A percentile compares a stretch with the other conserved stretches of the same genome.
Evolutionary conservation across 2,329 filamentous ascomycete genomes (phyloP).

Genomic region (Alternaria metachromatica): DNA sequence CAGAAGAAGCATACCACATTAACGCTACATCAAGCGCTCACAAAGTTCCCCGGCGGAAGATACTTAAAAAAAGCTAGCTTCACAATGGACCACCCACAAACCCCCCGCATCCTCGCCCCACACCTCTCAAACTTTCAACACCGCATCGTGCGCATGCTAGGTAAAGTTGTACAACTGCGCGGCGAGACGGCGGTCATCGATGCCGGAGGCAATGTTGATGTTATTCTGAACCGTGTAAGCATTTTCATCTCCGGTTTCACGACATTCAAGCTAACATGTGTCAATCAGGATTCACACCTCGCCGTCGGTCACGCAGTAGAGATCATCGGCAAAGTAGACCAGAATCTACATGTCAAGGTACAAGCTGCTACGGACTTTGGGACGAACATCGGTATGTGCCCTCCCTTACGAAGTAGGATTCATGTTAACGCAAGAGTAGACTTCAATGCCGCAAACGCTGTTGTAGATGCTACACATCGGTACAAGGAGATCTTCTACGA

Average conservation of each 20-base stretch:
- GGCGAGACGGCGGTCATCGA: conserved; percentile 84
- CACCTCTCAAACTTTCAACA: conserved; percentile 77
- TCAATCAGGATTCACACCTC: conserved; percentile 70
- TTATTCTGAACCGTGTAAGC: conserved; percentile 75
- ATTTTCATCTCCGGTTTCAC: not conserved
- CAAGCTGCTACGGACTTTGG: conserved; percentile 75
- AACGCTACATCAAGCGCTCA: not conserved
- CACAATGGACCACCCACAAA: conserved; percentile 50
- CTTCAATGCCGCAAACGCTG: conserved; percentile 74
- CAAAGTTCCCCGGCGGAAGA: not conserved
- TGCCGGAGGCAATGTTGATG: conserved; percentile 75
- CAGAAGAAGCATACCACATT: not conserved
- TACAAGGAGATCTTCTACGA: conserved; percentile 82
- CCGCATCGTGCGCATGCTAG: conserved; percentile 81
- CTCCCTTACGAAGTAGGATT: not conserved
- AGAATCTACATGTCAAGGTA: conserved; percentile 74
- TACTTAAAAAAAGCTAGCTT: not conserved
- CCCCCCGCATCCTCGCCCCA: conserved; percentile 81
- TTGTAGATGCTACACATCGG: conserved; percentile 85
- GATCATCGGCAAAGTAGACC: conserved; percentile 80
- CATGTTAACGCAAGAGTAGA: conserved; percentile 59
- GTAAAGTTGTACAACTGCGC: conserved; percentile 81
- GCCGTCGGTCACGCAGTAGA: conserved; percentile 74
- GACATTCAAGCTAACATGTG: no score
- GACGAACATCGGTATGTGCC: conserved; percentile 67